These are phyloP conservation scores for Tephrocybe rancida DNA, from an alignment of 768 basidiomycete species.

Conservation along the genomic window DNA sequence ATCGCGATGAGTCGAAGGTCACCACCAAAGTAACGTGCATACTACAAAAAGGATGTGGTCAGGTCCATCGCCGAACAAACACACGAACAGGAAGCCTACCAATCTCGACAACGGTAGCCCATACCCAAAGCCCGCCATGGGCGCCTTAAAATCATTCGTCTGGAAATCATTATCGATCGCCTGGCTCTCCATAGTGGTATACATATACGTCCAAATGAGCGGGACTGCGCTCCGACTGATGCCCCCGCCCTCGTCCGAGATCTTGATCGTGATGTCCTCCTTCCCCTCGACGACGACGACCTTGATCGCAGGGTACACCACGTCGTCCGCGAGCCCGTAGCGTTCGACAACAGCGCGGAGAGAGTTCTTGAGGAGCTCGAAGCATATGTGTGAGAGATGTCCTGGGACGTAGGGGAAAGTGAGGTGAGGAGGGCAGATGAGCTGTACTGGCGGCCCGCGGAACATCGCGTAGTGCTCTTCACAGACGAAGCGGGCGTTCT, in stretches of 20 bases:
- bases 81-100: slow-evolving; percentile 40
- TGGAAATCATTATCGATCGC: slow-evolving; percentile 78
- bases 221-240: slow-evolving; percentile 89
- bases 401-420: slow-evolving; percentile 95
- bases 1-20: slow-evolving; percentile 94
- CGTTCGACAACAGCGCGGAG: slow-evolving; percentile 95
- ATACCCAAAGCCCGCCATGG: slow-evolving; percentile 97
- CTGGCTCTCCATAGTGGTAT: slow-evolving; percentile 81
- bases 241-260: slow-evolving; percentile 95
- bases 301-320: slow-evolving; percentile 86
- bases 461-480: slow-evolving; percentile 97
- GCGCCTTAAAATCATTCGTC: slow-evolving; percentile 91
- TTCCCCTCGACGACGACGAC: slow-evolving; percentile 96
- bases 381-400: slow-evolving; percentile 94
- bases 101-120: slow-evolving; percentile 90
- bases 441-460: slow-evolving; percentile 93
- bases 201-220: slow-evolving; percentile 99
- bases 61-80: not conserved
- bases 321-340: slow-evolving; percentile 80
- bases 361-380: slow-evolving; percentile 97
- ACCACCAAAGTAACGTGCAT: slow-evolving; percentile 94
- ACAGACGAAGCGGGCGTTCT: slow-evolving; percentile 93
- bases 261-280: slow-evolving; percentile 99
- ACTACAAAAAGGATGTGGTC: slow-evolving; percentile 43
- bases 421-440: slow-evolving; percentile 88